Evolutionary conservation across 2,329 filamentous ascomycete species (phyloP).

Genomic region (Blastomyces percursus): DNA sequence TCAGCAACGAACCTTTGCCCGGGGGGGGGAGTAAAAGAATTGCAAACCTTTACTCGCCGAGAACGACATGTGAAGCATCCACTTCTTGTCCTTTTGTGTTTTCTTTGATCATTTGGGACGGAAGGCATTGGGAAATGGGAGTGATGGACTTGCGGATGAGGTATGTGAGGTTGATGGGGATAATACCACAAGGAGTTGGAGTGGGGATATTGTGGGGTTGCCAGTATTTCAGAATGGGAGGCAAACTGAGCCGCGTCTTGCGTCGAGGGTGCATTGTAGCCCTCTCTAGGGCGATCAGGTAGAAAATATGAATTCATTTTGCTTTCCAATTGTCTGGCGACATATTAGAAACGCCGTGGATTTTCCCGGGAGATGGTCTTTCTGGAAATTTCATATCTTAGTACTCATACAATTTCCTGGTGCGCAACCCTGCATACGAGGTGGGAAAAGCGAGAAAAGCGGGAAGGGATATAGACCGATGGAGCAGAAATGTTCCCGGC

Average conservation of each 20-base stretch:
- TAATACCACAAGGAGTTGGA: conserved; percentile 37
- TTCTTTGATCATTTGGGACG: conserved; percentile 55
- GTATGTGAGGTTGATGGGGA: conserved; percentile 15
- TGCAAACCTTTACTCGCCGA: conserved; percentile 62
- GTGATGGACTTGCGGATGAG: conserved; percentile 22
- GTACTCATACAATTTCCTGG: not conserved
- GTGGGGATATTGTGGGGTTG: conserved; percentile 25
- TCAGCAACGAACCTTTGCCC: conserved; percentile 6
- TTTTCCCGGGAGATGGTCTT: conserved; percentile 9
- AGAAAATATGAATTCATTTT: conserved; percentile 5
- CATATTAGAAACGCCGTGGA: not conserved
- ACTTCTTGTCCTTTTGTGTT: conserved; percentile 84
- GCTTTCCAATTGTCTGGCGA: not conserved
- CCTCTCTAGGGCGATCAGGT: not conserved
- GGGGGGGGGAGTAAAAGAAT: conserved; percentile 6
- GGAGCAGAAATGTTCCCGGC: not conserved
- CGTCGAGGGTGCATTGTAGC: not conserved
- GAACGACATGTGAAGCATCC: conserved; percentile 89
- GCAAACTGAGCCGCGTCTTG: conserved; percentile 1
- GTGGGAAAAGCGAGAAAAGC: not conserved
- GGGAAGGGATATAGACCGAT: not conserved
- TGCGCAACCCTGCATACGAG: not conserved
- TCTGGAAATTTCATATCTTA: conserved; percentile 12
- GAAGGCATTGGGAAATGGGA: conserved; percentile 20
- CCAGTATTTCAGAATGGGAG: not conserved